A percentile compares a stretch with the other conserved stretches of the same genome.
These are phyloP conservation scores for Nigrospora sphaerica DNA, from an alignment of 2,329 filamentous ascomycete species.

Conservation along the genomic window DNA sequence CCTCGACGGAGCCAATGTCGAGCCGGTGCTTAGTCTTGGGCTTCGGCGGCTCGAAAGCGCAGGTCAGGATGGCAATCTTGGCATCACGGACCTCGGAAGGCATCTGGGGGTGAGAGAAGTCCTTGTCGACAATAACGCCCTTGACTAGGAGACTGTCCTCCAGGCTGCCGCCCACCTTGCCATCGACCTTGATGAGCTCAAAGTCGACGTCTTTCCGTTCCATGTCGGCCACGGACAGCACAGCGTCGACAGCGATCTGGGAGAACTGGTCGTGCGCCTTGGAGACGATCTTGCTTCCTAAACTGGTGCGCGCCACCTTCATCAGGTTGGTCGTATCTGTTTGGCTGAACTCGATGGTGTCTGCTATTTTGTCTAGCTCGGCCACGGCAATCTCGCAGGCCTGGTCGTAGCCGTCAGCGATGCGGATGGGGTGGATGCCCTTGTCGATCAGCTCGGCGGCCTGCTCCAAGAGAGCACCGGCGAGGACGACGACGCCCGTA, in stretches of 20 bases:
- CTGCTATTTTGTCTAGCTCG: slow-evolving; percentile 88
- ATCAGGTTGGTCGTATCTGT: slow-evolving; percentile 78
- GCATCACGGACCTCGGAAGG: slow-evolving; percentile 90
- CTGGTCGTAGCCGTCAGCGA: slow-evolving; percentile 96
- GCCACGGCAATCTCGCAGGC: slow-evolving; percentile 94
- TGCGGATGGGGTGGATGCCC: slow-evolving; percentile 97
- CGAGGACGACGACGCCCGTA: slow-evolving; percentile 93
- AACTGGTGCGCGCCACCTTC: slow-evolving; percentile 89
- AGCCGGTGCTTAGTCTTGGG: slow-evolving; percentile 99
- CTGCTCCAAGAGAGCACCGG: slow-evolving; percentile 90
- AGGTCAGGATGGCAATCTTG: slow-evolving; percentile 95
- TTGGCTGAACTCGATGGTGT: slow-evolving; percentile 78
- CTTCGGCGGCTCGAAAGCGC: slow-evolving; percentile 97
- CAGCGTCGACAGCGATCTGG: slow-evolving; percentile 93
- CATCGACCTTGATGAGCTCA: slow-evolving; percentile 98
- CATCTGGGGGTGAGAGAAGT: slow-evolving; percentile 99
- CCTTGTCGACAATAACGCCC: slow-evolving; percentile 98
- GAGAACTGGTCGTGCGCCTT: slow-evolving; percentile 98
- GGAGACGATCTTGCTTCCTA: slow-evolving; percentile 98
- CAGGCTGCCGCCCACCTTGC: slow-evolving; percentile 89
- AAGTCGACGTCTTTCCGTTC: slow-evolving; percentile 97
- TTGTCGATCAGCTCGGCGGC: slow-evolving; percentile 98
- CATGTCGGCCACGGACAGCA: slow-evolving; percentile 91
- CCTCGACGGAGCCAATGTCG: slow-evolving; percentile 92
- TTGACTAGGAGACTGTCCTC: slow-evolving; percentile 94